These are phyloP conservation scores for Sarcomyxa edulis DNA, from an alignment of 768 basidiomycete species.

Conservation along the genomic window DNA sequence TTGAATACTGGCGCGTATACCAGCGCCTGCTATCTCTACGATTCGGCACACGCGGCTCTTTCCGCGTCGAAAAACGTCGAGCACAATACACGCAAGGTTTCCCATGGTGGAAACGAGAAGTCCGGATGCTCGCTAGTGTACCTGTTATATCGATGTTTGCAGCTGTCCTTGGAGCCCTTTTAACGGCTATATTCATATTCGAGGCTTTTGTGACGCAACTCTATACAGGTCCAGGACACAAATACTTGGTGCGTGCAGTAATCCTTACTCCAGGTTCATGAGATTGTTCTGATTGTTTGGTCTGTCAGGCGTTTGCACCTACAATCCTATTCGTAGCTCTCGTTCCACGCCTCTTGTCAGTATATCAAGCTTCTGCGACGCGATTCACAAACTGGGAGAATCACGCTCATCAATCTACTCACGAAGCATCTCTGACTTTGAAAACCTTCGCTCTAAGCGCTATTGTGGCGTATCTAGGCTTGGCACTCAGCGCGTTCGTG, in stretches of 20 bases:
- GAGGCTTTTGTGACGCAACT: conserved; percentile 88
- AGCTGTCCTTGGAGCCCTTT: conserved; percentile 55
- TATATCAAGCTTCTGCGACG: conserved; percentile 66
- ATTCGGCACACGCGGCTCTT: conserved; percentile 76
- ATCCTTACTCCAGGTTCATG: too few species aligned
- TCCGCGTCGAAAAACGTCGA: conserved; percentile 70
- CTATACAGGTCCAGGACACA: conserved; percentile 83
- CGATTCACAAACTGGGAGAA: conserved; percentile 88
- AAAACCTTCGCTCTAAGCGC: conserved; percentile 89
- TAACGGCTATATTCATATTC: conserved; percentile 80
- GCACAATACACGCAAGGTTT: conserved; percentile 50
- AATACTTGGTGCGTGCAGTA: conserved; percentile 65
- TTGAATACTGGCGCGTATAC: conserved; percentile 89
- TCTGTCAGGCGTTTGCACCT: conserved; percentile 80
- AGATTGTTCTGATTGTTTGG: too few species aligned
- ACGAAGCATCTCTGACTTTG: conserved; percentile 75
- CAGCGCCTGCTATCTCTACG: conserved; percentile 80
- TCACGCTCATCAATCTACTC: conserved; percentile 73
- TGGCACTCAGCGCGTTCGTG: conserved; percentile 91
- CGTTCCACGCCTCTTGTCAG: conserved; percentile 72
- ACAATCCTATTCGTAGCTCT: conserved; percentile 78
- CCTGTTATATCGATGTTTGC: conserved; percentile 76
- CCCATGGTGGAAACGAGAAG: conserved; percentile 72
- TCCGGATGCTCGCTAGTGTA: conserved; percentile 59
- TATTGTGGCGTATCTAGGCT: conserved; percentile 85